Base-by-base conservation (phyloP, 1,284 basidiomycete genomes). In the Melampsora abietis-canadensis region DNA sequence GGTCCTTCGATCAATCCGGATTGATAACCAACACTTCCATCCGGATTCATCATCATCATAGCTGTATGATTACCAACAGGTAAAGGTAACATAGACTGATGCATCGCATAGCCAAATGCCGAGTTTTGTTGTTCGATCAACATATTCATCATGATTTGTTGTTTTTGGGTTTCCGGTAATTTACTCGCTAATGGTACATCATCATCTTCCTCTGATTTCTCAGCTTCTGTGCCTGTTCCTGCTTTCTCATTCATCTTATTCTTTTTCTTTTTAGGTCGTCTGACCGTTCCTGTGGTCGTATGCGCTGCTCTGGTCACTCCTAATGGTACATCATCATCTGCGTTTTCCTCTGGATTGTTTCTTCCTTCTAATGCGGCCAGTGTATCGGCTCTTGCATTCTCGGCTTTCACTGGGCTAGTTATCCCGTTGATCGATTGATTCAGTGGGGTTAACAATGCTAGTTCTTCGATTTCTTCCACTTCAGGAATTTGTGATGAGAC, bases 261-360 rank as follows among this genome's bases (percentile, higher is more conserved):
- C 31, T 72, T 70, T 48, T 62, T 74, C 30, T 62, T 74, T 19
- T 51, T 61, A 12, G 54, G 31, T 30, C 63, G 7, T 60, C 63
- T 62, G 3, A 74, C 27, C 12, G 63, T 46, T 8, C 63, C 40
- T 15, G 44, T 34, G 19, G 31, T 40, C 15, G 62, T 54, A 54
- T 66, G 70, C 7, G 70, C 70, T 19, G 70, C 70, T 44, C 70
- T 31, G 31, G 70, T 61, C 31, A 74, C 62, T n/a, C 70, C 70
- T 37, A 74, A 62, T 17, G 70, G 70, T 21, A 74, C 70, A 44
- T 74, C 70, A 24, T 74, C 70, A 44, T 74, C 70, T n/a, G 47
- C 63, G 44, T 74, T 62, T 5, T 51, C 48, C 30, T 74, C 70
- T 44, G 37, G 8, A 46, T 74, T 65, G 17, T 31, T 51, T 27